Evolutionary conservation across 129 eudicot species (phyloP).

Genomic region (Saposhnikovia divaricata): DNA sequence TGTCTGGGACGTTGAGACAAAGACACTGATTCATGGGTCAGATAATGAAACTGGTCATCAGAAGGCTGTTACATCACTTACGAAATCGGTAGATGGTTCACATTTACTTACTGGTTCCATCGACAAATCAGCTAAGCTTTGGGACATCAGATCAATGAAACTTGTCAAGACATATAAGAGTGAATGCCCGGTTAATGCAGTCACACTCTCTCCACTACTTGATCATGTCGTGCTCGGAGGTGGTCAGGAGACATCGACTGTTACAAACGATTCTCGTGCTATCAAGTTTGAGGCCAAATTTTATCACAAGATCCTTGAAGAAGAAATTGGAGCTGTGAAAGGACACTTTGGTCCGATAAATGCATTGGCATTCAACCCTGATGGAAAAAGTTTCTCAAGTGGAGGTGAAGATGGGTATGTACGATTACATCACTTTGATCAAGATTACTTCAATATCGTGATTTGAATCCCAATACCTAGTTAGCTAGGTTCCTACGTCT

Average conservation of each 20-base stretch:
- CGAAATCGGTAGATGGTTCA: constrained; percentile 67
- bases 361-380: constrained; percentile 97
- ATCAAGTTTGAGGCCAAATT: constrained; percentile 95
- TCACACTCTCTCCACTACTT: not conserved
- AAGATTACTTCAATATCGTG: not conserved
- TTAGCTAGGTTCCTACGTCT: not conserved
- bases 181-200: not conserved
- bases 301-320: constrained; percentile 82
- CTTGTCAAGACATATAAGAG: not conserved
- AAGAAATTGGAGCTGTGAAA: constrained; percentile 86
- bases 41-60: constrained; percentile 75
- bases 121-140: constrained; percentile 91
- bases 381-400: constrained; percentile 64
- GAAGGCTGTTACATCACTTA: constrained; percentile 66
- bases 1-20: constrained; percentile 94
- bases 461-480: not conserved
- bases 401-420: not conserved
- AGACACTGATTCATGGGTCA: constrained; percentile 58
- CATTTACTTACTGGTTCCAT: constrained; percentile 79
- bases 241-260: constrained; percentile 89
- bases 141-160: constrained; percentile 24
- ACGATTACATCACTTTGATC: not conserved
- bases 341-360: constrained; percentile 96
- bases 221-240: constrained; percentile 76
- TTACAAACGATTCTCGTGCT: constrained; percentile 94